phyloP scores from a whole-genome alignment of 1,284 basidiomycete species.

The Puccinia horiana region DNA sequence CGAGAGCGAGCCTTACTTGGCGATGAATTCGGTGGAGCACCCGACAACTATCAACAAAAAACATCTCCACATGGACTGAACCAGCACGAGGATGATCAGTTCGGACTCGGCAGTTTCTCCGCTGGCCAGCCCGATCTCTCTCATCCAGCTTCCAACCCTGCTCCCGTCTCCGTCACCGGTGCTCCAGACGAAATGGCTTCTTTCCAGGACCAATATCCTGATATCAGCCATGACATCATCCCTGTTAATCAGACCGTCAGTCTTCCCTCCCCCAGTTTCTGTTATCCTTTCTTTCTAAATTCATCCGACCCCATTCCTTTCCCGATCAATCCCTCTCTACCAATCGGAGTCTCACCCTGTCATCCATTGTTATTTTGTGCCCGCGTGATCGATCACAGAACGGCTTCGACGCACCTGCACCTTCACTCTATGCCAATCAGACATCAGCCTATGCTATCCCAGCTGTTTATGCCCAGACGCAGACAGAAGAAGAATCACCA shows the following conservation, averaged over 20 bases:
- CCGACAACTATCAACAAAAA: slow-evolving; percentile 18
- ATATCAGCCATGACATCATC: slow-evolving; percentile 40
- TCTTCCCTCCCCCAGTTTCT: neutral
- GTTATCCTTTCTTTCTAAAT: neutral
- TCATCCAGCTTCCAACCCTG: neutral
- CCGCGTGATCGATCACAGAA: slow-evolving; percentile 55
- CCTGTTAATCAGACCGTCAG: slow-evolving; percentile 29
- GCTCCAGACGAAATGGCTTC: slow-evolving; percentile 18
- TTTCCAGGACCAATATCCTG: slow-evolving; percentile 45
- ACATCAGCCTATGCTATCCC: slow-evolving; percentile 51
- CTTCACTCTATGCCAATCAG: slow-evolving; percentile 62
- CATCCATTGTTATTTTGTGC: slow-evolving; percentile 59
- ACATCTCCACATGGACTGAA: slow-evolving; percentile 51
- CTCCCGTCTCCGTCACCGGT: slow-evolving; percentile 28
- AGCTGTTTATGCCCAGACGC: slow-evolving; percentile 41
- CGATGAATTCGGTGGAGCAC: slow-evolving; percentile 52
- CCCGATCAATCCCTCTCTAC: slow-evolving; percentile 54
- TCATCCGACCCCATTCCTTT: slow-evolving; percentile 34
- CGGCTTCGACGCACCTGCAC: slow-evolving; percentile 66
- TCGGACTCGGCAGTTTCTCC: slow-evolving; percentile 55
- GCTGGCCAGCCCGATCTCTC: slow-evolving; percentile 52
- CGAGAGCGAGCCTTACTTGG: slow-evolving; percentile 55
- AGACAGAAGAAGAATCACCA: slow-evolving; percentile 77
- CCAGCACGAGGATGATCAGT: slow-evolving; percentile 53
- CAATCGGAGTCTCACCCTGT: slow-evolving; percentile 59